Base-by-base conservation (phyloP, 805 yeast species). In the Saturnispora silvae region DNA sequence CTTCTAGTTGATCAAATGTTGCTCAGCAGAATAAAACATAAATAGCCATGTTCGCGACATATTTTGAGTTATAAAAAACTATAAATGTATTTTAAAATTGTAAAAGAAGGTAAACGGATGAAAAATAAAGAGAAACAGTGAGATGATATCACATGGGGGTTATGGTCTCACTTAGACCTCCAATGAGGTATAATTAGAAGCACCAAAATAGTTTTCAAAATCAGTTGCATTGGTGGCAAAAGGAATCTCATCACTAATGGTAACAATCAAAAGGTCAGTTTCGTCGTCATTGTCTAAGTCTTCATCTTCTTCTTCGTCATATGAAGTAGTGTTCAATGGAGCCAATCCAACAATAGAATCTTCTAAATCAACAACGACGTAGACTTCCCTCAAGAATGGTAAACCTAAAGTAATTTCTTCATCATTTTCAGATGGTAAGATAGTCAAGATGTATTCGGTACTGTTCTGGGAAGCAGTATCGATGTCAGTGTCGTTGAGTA, bases 351-450 rank as follows among this genome's bases (percentile, higher is more conserved):
- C 49, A 30, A 61, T 58, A 17, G 54, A 46, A 31, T 59, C 57
- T 25, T 67, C 73, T 34, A 71, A 49, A 49, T 72, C 75, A 44
- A 61, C 70, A 27, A 70, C 73, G 13, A 63, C 59, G 43, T 72
- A 72, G 0, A 71, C 68, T 11, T 63, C 48, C 40, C 67, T 55
- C 6, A 40, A 34, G 30, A 40, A 36, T 4, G 20, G 24, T 10
- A 33, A 20, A 23, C 43, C 43, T 4, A 36, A 30, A 14, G 18
- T 22, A 19, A 41, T 35, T 3, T 33, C 29, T 10, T 38, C 38
- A 10, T 38, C 38, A 6, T 22, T 33, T 3, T 29, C 20, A 17
- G 43, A 35, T 23, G 46, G 46, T 24, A 43, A 31, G 25, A 43
- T 33, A 4, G 38, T 25, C 27, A 43, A 35, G 26, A 43, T 27